Conservation (phyloP, 2,329 filamentous ascomycete species). For the Coniochaeta sp. region DNA sequence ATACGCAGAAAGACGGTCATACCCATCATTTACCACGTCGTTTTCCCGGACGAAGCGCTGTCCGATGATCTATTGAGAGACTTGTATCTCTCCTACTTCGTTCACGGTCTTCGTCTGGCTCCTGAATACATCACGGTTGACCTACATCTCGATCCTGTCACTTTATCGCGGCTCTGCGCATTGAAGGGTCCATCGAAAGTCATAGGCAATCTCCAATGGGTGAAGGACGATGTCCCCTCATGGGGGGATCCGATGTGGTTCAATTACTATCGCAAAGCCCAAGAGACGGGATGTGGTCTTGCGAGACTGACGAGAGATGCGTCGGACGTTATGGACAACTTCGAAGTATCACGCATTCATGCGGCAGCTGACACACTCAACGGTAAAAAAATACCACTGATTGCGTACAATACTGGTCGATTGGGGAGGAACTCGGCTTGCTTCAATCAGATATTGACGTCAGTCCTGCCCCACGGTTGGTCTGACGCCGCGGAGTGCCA, state of each 20-base stretch:
- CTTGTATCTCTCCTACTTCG: constrained; percentile 48
- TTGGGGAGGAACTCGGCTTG: constrained; percentile 58
- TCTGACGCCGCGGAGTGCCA: constrained; percentile 9
- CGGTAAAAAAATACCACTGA: constrained; percentile 41
- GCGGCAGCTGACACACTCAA: constrained; percentile 32
- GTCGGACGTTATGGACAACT: constrained; percentile 52
- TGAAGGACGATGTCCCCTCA: constrained; percentile 29
- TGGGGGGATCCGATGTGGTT: constrained; percentile 52
- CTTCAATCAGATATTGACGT: constrained; percentile 59
- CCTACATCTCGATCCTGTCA: constrained; percentile 44
- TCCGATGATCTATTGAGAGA: constrained; percentile 15
- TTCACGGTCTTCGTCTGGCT: constrained; percentile 52
- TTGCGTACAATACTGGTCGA: constrained; percentile 58
- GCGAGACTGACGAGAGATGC: constrained; percentile 55
- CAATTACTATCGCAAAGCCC: constrained; percentile 50
- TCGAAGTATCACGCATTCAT: constrained; percentile 49
- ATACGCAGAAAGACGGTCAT: constrained; percentile 56
- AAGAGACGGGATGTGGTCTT: constrained; percentile 51
- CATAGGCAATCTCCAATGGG: constrained; percentile 47
- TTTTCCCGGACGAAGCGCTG: constrained; percentile 20
- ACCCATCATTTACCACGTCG: constrained; percentile 48
- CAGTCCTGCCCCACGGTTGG: constrained; percentile 42
- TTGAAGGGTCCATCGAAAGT: constrained; percentile 37
- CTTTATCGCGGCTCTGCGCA: constrained; percentile 41
- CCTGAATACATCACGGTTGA: constrained; percentile 59